Conservation (phyloP, 495 filamentous ascomycete genomes). For the Pyrenopolyporus hunteri region DNA sequence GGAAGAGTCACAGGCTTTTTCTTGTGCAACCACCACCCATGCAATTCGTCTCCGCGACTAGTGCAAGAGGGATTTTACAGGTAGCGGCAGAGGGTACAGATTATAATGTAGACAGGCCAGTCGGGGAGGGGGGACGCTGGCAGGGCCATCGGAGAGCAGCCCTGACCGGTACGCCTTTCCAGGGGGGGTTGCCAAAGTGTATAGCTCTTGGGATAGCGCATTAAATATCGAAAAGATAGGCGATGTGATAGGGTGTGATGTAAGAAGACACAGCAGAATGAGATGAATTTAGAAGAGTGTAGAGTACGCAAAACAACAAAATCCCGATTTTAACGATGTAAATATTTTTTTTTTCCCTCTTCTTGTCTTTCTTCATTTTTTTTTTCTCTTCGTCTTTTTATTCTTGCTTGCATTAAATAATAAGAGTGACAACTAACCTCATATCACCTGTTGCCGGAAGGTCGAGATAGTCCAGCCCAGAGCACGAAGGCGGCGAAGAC, state of each 20-base stretch:
- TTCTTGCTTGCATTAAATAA: background rate
- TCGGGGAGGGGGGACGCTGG: conserved; percentile 22
- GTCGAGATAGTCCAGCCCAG: conserved; percentile 57
- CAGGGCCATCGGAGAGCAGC: conserved; percentile 29
- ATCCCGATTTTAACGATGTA: background rate
- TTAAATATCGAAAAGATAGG: too few relatives aligned
- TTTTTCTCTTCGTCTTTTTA: background rate
- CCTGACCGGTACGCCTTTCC: conserved; percentile 26
- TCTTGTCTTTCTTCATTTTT: background rate
- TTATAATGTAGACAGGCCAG: conserved; percentile 29
- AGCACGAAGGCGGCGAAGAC: conserved; percentile 53
- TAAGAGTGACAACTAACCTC: conserved; percentile 43
- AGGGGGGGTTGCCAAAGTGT: conserved; percentile 26
- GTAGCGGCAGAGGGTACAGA: conserved; percentile 32
- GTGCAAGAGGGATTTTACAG: conserved; percentile 32
- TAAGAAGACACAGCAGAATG: too few relatives aligned
- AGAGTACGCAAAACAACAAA: background rate
- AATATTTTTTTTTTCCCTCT: background rate
- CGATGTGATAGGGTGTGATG: too few relatives aligned
- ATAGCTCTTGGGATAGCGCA: conserved; percentile 18
- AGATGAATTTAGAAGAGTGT: conserved; percentile 2
- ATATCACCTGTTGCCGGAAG: conserved; percentile 54
- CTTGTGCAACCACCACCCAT: conserved; percentile 42
- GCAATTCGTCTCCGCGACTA: conserved; percentile 35
- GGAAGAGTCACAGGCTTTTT: conserved; percentile 34